A percentile compares a stretch with the other conserved stretches of the same genome.
These are phyloP conservation scores for Avena eriantha DNA, from an alignment of 176 grass and related monocot species.

Conservation along the genomic window DNA sequence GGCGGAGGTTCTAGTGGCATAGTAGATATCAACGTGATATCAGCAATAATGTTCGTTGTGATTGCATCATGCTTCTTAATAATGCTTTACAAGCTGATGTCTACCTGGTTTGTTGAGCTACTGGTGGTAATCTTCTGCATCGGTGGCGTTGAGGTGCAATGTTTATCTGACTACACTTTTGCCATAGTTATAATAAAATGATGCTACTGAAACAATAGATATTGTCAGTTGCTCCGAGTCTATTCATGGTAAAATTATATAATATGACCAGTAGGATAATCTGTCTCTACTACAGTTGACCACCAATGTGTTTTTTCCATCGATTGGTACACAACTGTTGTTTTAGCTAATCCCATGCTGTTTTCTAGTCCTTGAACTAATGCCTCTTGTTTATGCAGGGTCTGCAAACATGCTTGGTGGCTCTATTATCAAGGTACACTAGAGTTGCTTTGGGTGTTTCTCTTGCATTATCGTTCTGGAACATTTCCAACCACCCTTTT, in stretches of 20 bases:
- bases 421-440: constrained; percentile 82
- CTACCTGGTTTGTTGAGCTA: constrained; percentile 86
- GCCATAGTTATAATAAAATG: background rate
- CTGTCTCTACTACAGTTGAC: background rate
- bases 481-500: constrained; percentile 14
- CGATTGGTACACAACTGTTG: background rate
- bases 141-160: constrained; percentile 84
- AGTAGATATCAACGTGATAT: constrained; percentile 77
- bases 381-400: constrained; percentile 64
- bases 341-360: constrained; percentile 26
- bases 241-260: constrained; percentile 13
- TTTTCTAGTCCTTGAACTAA: constrained; percentile 18
- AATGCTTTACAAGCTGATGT: constrained; percentile 94
- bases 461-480: constrained; percentile 37
- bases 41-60: constrained; percentile 93
- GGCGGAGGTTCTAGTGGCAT: constrained; percentile 69
- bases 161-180: constrained; percentile 26
- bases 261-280: background rate
- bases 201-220: background rate
- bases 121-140: constrained; percentile 96
- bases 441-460: background rate
- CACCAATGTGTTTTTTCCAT: background rate
- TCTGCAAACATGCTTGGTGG: constrained; percentile 96
- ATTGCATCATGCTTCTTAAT: constrained; percentile 92
- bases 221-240: background rate